phyloP scores from a whole-genome alignment of 257 asterid genomes.

The Cynanchum wilfordii region DNA sequence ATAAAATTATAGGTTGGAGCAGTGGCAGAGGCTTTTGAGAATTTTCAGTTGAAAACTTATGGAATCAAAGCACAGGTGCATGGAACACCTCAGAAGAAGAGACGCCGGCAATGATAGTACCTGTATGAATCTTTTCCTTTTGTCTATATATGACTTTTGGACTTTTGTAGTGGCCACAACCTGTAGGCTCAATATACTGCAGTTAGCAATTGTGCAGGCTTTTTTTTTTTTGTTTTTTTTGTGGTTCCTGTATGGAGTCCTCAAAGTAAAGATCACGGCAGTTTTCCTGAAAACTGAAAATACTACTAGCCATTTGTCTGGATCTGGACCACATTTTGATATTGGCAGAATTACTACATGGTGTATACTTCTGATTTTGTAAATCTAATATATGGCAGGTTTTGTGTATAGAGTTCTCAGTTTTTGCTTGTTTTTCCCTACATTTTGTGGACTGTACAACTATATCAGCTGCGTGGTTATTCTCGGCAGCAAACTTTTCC shows the following conservation, averaged over 20 bases:
- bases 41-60: conserved; percentile 75
- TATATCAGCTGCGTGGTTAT: not conserved
- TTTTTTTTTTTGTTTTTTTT: not conserved
- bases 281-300: not conserved
- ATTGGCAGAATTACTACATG: not conserved
- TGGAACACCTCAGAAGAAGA: conserved; percentile 77
- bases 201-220: conserved; percentile 3
- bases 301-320: not conserved
- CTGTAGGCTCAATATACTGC: not conserved
- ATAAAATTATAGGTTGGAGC: conserved; percentile 52
- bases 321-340: not conserved
- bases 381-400: not conserved
- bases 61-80: conserved; percentile 81
- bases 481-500: not conserved
- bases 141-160: not conserved
- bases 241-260: conserved; percentile 8
- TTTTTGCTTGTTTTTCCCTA: not conserved
- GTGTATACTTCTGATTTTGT: not conserved
- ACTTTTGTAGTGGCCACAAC: conserved; percentile 2
- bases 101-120: conserved; percentile 31
- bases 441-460: not conserved
- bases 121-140: not conserved
- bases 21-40: conserved; percentile 86
- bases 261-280: not conserved
- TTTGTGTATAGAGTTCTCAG: not conserved